Percentiles rank a stretch among this genome's conserved stretches.
phyloP scores from a whole-genome alignment of 306 rosid genomes.

The Inga laurina region DNA sequence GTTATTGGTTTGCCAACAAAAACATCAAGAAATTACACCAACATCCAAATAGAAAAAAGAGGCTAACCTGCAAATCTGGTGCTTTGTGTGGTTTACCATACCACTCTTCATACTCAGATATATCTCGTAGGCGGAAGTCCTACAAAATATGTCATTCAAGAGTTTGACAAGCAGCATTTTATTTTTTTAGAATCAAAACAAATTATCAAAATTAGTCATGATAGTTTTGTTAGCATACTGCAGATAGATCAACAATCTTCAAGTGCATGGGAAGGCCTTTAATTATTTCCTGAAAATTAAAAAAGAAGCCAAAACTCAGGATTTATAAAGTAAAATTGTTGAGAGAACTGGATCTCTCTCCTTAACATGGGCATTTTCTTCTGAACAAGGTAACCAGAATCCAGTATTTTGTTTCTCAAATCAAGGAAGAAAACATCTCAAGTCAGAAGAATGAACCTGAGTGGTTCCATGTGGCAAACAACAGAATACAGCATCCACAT shows the following conservation, averaged over 20 bases:
- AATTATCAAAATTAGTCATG: neutral
- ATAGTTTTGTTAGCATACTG: slow-evolving; percentile 55
- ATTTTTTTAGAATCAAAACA: slow-evolving; percentile 2
- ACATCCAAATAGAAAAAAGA: neutral
- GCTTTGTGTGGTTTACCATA: slow-evolving; percentile 90
- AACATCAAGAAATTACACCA: neutral
- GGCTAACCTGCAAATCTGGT: slow-evolving; percentile 72
- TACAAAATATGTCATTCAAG: slow-evolving; percentile 38
- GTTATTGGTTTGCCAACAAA: neutral
- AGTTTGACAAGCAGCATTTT: slow-evolving; percentile 18
- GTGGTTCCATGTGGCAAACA: slow-evolving; percentile 98
- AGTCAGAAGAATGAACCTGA: slow-evolving; percentile 54
- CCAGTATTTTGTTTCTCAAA: neutral
- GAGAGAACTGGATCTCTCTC: neutral
- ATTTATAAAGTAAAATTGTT: slow-evolving; percentile 1
- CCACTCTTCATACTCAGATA: slow-evolving; percentile 91
- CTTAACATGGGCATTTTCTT: neutral
- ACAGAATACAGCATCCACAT: slow-evolving; percentile 91
- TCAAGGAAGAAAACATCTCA: slow-evolving; percentile 18
- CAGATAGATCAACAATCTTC: slow-evolving; percentile 99
- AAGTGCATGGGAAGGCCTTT: slow-evolving; percentile 78
- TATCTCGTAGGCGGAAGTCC: slow-evolving; percentile 89
- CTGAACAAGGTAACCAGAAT: slow-evolving; percentile 2
- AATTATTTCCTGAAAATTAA: slow-evolving; percentile 74
- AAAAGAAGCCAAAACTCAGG: slow-evolving; percentile 21